phyloP scores from a whole-genome alignment of 1,284 basidiomycete species.

The Ceratobasidium sp. region DNA sequence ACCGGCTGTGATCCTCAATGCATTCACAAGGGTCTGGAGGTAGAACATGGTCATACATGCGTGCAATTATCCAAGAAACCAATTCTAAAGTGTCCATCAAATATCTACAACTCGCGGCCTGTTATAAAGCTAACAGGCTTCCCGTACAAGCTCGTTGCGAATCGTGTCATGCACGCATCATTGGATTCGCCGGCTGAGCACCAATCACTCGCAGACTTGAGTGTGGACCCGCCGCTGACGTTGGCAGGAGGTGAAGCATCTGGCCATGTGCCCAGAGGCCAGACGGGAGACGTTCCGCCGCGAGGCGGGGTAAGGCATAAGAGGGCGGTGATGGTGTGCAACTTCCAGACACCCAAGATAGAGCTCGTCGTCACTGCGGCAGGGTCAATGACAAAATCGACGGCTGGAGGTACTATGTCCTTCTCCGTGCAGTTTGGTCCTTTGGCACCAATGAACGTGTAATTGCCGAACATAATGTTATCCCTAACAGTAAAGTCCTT shows the following conservation, averaged over 20 bases:
- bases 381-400: slow-evolving; percentile 65
- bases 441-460: slow-evolving; percentile 74
- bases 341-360: slow-evolving; percentile 1
- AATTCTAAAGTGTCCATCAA: neutral
- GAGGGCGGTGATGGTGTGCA: slow-evolving; percentile 4
- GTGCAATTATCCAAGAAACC: neutral
- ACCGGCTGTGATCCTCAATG: neutral
- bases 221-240: no score
- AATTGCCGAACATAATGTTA: slow-evolving; percentile 73
- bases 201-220: neutral
- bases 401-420: slow-evolving; percentile 59
- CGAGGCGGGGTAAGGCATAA: slow-evolving; percentile 28
- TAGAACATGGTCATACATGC: neutral
- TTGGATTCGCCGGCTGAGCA: neutral
- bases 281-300: slow-evolving; percentile 8
- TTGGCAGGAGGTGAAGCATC: neutral
- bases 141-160: neutral
- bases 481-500: slow-evolving; percentile 69
- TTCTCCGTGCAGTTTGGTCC: slow-evolving; percentile 71
- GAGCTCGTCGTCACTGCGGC: slow-evolving; percentile 42
- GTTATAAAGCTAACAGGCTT: neutral
- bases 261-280: slow-evolving; percentile 26
- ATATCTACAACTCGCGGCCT: slow-evolving; percentile 4
- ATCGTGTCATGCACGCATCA: neutral
- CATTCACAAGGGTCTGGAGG: neutral